These are phyloP conservation scores for Colletotrichum coccodes DNA, from an alignment of 2,329 filamentous ascomycete species.

Conservation along the genomic window DNA sequence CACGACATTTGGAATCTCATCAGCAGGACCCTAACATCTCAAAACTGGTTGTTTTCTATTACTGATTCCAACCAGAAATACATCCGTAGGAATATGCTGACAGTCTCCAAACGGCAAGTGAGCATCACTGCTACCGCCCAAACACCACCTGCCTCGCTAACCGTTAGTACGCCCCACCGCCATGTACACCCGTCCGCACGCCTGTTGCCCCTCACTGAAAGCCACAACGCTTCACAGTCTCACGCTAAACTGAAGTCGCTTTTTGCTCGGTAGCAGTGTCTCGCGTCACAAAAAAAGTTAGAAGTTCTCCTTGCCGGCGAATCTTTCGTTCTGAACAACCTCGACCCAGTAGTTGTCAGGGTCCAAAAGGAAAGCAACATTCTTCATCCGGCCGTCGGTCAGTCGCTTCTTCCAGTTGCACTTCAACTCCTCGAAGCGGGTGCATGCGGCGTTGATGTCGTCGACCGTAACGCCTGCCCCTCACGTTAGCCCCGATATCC, in stretches of 20 bases:
- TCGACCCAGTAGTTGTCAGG: constrained; percentile 89
- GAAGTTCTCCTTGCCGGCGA: constrained; percentile 65
- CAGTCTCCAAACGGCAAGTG: no score
- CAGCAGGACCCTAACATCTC: neutral
- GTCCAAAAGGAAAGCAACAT: constrained; percentile 90
- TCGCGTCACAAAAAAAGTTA: no score
- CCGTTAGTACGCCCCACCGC: constrained; percentile 1
- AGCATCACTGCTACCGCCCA: neutral
- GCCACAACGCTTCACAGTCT: neutral
- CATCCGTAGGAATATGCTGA: neutral
- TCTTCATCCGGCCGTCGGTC: constrained; percentile 92
- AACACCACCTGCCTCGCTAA: neutral
- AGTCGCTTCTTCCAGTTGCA: constrained; percentile 96
- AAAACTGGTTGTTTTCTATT: neutral
- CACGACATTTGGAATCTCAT: neutral
- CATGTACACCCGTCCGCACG: neutral
- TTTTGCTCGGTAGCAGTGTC: no score
- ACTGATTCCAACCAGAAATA: no score
- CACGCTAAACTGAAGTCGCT: neutral
- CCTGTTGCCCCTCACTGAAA: constrained; percentile 2
- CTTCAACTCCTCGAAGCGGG: constrained; percentile 82
- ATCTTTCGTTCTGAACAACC: constrained; percentile 80
- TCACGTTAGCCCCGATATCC: neutral
- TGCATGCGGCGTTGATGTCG: constrained; percentile 86
- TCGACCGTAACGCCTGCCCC: constrained; percentile 79